Percentiles rank a stretch among this genome's conserved stretches.
Conservation (phyloP, 371 early-diverging fungal species). For the Lichtheimia hyalospora region DNA sequence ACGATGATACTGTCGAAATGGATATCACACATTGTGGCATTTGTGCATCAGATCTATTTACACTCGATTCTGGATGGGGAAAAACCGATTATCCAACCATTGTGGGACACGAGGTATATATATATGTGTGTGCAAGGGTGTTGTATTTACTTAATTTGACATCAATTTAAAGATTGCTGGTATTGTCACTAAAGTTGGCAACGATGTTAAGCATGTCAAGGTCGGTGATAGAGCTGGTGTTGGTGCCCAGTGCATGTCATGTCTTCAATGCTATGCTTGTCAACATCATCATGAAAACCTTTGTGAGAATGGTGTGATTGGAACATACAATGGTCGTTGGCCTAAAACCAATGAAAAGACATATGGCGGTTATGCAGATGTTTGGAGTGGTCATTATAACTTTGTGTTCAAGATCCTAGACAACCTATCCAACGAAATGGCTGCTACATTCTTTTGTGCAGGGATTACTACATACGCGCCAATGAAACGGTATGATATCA, state of each 20-base stretch:
- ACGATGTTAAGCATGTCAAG: constrained; percentile 47
- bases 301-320: constrained; percentile 13
- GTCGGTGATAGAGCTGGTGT: constrained; percentile 76
- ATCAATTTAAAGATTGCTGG: constrained; percentile 43
- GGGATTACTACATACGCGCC: constrained; percentile 68
- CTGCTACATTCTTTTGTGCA: constrained; percentile 51
- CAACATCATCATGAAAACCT: constrained; percentile 22
- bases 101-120: constrained; percentile 54
- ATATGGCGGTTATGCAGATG: constrained; percentile 70
- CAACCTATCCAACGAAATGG: constrained; percentile 46
- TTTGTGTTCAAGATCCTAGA: constrained; percentile 69
- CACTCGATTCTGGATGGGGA: constrained; percentile 70
- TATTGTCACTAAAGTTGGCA: constrained; percentile 54
- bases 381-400: constrained; percentile 54
- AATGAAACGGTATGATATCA: constrained; percentile 42
- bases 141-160: not conserved
- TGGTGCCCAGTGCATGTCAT: constrained; percentile 60
- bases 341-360: constrained; percentile 50
- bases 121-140: not conserved
- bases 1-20: constrained; percentile 56
- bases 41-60: constrained; percentile 50
- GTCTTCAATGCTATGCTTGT: constrained; percentile 34
- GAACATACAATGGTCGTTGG: constrained; percentile 46
- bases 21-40: constrained; percentile 59
- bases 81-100: constrained; percentile 59